Evolutionary conservation across 352 stramenopile species (phyloP).

Genomic region (Peronosclerospora sorghi): DNA sequence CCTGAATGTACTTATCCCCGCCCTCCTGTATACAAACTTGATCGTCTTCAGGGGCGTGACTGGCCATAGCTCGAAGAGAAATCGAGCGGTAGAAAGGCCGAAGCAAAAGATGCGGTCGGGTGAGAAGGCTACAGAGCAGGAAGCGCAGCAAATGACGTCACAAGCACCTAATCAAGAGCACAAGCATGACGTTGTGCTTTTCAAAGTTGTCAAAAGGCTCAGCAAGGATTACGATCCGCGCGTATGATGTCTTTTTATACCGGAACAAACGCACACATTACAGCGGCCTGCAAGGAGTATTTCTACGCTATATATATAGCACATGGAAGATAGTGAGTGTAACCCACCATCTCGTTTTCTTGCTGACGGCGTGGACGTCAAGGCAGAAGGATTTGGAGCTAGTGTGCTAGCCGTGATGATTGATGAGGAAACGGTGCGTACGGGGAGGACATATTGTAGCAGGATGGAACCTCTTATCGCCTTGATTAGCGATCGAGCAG

Average conservation of each 20-base stretch:
- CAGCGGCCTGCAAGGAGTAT: slow-evolving; percentile 8
- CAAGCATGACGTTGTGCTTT: neutral
- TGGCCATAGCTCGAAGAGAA: no score
- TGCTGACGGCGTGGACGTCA: neutral
- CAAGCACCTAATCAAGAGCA: neutral
- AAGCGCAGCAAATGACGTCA: neutral
- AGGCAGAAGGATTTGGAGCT: slow-evolving; percentile 9
- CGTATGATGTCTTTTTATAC: slow-evolving; percentile 12
- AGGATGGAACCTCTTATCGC: slow-evolving; percentile 10
- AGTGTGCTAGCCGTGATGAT: slow-evolving; percentile 2
- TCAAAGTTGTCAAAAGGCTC: neutral
- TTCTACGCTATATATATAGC: slow-evolving; percentile 3
- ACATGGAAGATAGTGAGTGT: slow-evolving; percentile 9
- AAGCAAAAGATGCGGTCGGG: neutral
- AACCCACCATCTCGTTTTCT: slow-evolving; percentile 4
- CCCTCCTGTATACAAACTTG: no score
- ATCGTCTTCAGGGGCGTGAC: no score
- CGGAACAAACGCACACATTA: slow-evolving; percentile 8
- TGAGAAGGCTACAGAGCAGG: neutral
- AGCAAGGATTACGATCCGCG: neutral
- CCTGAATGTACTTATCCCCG: no score
- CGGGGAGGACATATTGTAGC: slow-evolving; percentile 6
- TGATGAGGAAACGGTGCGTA: slow-evolving; percentile 11
- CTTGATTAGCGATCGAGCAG: slow-evolving; percentile 4
- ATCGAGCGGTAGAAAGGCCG: no score